Percentiles rank a stretch among this genome's conserved stretches.
phyloP scores from a whole-genome alignment of 805 yeast genomes.

The Candida boidinii region DNA sequence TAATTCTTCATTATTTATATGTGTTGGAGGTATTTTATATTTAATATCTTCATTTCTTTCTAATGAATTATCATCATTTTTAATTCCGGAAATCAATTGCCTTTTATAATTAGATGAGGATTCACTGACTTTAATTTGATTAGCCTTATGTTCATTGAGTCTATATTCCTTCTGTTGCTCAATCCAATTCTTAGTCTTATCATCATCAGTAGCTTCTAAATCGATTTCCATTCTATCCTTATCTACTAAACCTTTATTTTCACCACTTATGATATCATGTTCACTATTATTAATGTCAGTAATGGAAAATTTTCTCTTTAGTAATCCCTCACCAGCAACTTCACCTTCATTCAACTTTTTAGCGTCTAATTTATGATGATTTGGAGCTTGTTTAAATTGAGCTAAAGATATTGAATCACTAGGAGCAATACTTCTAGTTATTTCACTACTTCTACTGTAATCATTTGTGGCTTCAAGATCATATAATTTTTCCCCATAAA shows the following conservation, averaged over 20 bases:
- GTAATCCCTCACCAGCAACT: too few relatives aligned
- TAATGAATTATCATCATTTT: too few relatives aligned
- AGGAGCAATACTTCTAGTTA: not conserved
- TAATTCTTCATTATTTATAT: conserved; percentile 22
- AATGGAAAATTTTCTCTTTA: too few relatives aligned
- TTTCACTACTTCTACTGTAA: not conserved
- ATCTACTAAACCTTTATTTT: not conserved
- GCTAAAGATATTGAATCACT: not conserved
- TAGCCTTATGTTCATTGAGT: not conserved
- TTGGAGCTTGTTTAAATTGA: not conserved
- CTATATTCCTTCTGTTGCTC: conserved; percentile 4
- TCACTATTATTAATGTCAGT: too few relatives aligned
- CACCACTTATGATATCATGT: not conserved
- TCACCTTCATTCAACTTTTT: too few relatives aligned
- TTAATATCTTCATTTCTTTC: too few relatives aligned
- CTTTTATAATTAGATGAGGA: not conserved
- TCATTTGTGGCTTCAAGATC: not conserved
- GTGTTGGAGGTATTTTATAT: not conserved
- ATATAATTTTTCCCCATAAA: too few relatives aligned
- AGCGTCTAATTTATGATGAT: not conserved
- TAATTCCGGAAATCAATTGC: too few relatives aligned
- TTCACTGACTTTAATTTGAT: not conserved
- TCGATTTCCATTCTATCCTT: too few relatives aligned
- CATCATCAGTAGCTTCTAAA: too few relatives aligned
- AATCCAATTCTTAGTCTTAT: not conserved